Percentiles rank a stretch among this genome's conserved stretches.
These are phyloP conservation scores for Zychaea mexicana DNA, from an alignment of 371 early-diverging fungal species.

Conservation along the genomic window DNA sequence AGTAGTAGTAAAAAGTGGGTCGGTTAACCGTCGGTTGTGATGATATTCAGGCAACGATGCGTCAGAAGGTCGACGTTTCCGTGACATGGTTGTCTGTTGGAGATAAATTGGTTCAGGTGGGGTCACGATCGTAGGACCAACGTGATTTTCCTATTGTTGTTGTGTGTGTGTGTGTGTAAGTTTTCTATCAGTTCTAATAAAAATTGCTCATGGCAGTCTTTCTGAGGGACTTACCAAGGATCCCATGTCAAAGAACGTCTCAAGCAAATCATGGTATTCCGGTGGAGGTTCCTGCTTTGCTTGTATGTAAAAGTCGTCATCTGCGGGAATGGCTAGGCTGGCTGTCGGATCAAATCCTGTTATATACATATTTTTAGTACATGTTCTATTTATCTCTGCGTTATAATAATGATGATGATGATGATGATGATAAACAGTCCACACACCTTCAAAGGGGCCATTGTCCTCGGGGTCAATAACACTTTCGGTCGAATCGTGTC, in stretches of 20 bases:
- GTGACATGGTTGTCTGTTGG: not conserved
- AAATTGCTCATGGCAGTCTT: not conserved
- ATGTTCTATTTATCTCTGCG: not conserved
- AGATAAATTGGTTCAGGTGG: constrained; percentile 10
- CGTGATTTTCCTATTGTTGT: not conserved
- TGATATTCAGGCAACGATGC: constrained; percentile 3
- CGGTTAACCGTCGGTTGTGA: not conserved
- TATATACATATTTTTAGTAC: not conserved
- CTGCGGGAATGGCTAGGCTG: constrained; percentile 8
- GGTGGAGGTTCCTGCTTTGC: constrained; percentile 5
- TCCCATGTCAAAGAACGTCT: constrained; percentile 5
- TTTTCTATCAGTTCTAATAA: not conserved
- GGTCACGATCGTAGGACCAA: constrained; percentile 8
- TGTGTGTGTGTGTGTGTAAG: not conserved
- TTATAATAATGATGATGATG: too few species aligned
- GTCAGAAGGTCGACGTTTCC: constrained; percentile 4
- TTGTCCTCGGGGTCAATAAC: constrained; percentile 15
- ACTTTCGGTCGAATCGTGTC: constrained; percentile 14
- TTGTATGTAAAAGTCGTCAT: not conserved
- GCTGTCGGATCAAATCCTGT: constrained; percentile 5
- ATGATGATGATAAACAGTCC: not conserved
- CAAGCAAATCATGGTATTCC: constrained; percentile 1
- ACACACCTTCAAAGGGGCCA: constrained; percentile 19
- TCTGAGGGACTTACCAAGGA: not conserved
- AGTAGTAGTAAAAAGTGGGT: too few species aligned